Percentiles rank a stretch among this genome's conserved stretches.
phyloP scores from a whole-genome alignment of 768 basidiomycete species.

The Hemileccinum rubropunctum region DNA sequence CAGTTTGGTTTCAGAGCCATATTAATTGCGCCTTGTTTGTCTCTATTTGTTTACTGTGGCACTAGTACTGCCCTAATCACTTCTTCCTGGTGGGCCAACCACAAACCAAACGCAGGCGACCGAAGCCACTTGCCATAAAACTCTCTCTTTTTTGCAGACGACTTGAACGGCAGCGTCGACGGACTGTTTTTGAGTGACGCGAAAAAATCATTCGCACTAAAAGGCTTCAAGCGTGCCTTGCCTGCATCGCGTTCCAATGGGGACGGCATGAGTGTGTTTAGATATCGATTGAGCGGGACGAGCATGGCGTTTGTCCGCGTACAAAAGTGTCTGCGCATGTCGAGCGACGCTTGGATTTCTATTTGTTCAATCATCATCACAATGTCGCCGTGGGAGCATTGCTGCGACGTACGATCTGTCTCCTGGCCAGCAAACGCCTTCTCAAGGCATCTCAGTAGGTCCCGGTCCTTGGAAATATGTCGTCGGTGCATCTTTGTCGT shows the following conservation, averaged over 20 bases:
- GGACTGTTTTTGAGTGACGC: constrained; percentile 70
- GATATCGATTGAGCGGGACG: constrained; percentile 87
- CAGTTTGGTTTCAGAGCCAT: constrained; percentile 6
- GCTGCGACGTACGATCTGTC: constrained; percentile 45
- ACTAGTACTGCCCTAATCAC: constrained; percentile 57
- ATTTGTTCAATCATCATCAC: background rate
- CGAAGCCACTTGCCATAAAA: constrained; percentile 80
- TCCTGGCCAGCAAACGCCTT: constrained; percentile 49
- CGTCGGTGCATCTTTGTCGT: constrained; percentile 76
- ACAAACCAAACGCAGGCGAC: constrained; percentile 74
- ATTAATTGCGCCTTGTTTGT: constrained; percentile 22
- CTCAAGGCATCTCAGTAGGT: constrained; percentile 71
- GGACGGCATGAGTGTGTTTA: constrained; percentile 81
- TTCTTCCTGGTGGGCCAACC: constrained; percentile 75
- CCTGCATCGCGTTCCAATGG: constrained; percentile 42
- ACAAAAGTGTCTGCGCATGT: constrained; percentile 77
- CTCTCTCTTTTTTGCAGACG: constrained; percentile 56
- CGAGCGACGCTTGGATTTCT: constrained; percentile 64
- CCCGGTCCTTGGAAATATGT: constrained; percentile 80
- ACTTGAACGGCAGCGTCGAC: constrained; percentile 71
- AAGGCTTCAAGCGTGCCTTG: constrained; percentile 56
- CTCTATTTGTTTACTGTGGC: constrained; percentile 27
- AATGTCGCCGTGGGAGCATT: no score
- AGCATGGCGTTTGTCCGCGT: constrained; percentile 83
- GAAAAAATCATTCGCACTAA: constrained; percentile 67